phyloP scores from a whole-genome alignment of 225 moss, liverwort and hornwort genomes.

The Thuidium tamariscinum region DNA sequence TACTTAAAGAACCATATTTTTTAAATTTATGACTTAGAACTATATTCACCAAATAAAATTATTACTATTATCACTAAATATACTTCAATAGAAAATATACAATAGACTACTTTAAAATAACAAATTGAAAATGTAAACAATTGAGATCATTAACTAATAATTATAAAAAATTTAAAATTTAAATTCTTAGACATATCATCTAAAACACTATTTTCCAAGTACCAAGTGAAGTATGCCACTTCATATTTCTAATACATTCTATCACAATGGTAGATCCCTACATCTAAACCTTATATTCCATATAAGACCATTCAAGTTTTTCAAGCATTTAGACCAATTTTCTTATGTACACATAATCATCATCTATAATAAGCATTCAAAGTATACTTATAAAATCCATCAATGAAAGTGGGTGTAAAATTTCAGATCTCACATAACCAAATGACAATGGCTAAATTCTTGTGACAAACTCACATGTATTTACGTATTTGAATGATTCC shows the following conservation, averaged over 20 bases:
- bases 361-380: background rate
- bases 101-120: fast-evolving
- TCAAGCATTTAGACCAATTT: background rate
- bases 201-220: background rate
- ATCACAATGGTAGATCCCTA: too few relatives aligned
- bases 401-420: background rate
- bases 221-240: too few relatives aligned
- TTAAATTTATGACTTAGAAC: too few relatives aligned
- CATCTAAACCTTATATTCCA: background rate
- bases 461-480: background rate
- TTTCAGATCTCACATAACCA: background rate
- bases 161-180: fast-evolving
- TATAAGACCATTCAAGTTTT: background rate
- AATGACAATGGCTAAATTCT: background rate
- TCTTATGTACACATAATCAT: background rate
- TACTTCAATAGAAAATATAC: background rate
- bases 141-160: background rate
- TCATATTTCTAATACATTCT: background rate
- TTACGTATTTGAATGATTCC: background rate
- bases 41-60: background rate
- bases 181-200: too few relatives aligned
- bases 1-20: too few relatives aligned
- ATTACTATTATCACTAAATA: background rate
- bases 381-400: too few relatives aligned
- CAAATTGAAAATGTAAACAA: background rate